Base-by-base conservation (phyloP, 140 eudicot species). In the Anethum foeniculum region DNA sequence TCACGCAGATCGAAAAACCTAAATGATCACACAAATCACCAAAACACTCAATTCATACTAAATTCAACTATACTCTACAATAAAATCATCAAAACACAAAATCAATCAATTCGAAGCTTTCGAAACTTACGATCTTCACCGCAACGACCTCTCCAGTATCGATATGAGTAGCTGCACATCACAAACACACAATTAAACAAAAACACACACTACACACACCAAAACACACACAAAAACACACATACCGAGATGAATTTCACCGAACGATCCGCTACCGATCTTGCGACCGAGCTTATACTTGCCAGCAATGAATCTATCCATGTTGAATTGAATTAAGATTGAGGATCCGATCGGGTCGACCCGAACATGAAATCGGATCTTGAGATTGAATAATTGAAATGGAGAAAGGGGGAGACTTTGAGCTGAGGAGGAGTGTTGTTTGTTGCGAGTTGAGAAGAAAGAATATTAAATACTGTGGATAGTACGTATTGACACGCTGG, bases 211-310 rank as follows among this genome's bases (percentile, higher is more conserved):
- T 3, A 10, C 15, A 28, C 11, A 47, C 43, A 41, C 43, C 8
- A 41, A 41, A 41, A 41, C 8, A 77, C 65, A 78, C 34, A 73
- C 46, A 32, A 76, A 71, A 10, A 73, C 75, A 81, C 3, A 27
- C 10, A 32, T n/a, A 94, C 98, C 98, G 73, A 91, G 91, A 80
- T 84, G 90, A 74, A 94, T 91, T 88, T 91, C 98, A 41, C 98
- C 98, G 81, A 94, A 94, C 36, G 98, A 94, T 84, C 98, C 98
- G 69, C 98, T 90, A 25, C 98, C 98, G 91, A 94, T 94, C 89
- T 94, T 91, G 16, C 97, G 98, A 73, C 98, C 98, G 85, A 94
- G 97, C 92, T 94, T 94, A 86, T 87, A 94, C 85, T 91, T 94
- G 23, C 97, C 98, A 30, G 96, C 97, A 81, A 94, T 90, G 56